phyloP scores from a whole-genome alignment of 768 basidiomycete genomes.

The Podaxis sp. region DNA sequence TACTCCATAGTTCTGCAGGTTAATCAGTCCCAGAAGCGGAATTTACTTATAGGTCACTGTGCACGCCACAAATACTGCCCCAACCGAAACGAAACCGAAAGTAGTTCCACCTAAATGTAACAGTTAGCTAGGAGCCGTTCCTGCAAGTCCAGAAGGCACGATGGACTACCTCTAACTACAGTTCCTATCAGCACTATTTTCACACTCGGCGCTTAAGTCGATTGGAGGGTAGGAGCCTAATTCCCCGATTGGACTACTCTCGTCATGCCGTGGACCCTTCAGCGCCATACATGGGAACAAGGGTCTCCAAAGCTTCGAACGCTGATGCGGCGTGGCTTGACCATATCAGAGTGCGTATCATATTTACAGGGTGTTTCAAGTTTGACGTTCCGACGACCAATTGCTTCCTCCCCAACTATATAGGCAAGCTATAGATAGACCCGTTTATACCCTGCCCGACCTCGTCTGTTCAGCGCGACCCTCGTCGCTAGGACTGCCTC shows the following conservation, averaged over 20 bases:
- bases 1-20: neutral
- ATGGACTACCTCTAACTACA: neutral
- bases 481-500: neutral
- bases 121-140: too few species aligned
- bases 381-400: slow-evolving; percentile 7
- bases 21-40: neutral
- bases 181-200: neutral
- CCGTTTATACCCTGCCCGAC: neutral
- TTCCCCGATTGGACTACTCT: neutral
- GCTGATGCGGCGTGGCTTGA: neutral
- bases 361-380: slow-evolving; percentile 4
- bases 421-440: neutral
- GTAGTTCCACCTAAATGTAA: neutral
- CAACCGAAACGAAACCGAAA: neutral
- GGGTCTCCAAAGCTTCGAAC: neutral
- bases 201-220: neutral
- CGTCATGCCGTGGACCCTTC: neutral
- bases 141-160: neutral
- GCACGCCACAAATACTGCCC: neutral
- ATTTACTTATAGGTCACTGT: neutral
- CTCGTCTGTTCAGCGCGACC: neutral
- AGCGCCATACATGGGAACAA: neutral
- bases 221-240: neutral
- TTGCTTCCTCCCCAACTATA: neutral
- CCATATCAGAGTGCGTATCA: neutral